Percentiles rank a stretch among this genome's conserved stretches.
Evolutionary conservation across 2,329 filamentous ascomycete species (phyloP).

Genomic region (Beauveria sp.): DNA sequence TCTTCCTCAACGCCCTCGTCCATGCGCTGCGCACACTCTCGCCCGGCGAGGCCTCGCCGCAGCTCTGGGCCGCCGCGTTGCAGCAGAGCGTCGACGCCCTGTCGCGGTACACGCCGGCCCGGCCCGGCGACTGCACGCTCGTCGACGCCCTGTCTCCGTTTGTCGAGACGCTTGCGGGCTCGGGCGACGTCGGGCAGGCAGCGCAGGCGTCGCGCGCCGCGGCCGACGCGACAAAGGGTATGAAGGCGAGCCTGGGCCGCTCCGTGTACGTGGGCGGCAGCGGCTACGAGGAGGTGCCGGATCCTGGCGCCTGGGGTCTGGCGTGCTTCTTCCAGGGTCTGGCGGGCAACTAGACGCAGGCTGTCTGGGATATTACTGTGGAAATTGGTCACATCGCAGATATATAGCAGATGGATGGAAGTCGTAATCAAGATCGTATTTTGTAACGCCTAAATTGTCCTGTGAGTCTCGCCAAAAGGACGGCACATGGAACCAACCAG

Average conservation of each 20-base stretch:
- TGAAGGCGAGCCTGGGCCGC: conserved; percentile 77
- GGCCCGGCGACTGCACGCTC: conserved; percentile 81
- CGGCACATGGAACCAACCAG: conserved; percentile 22
- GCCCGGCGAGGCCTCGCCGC: conserved; percentile 27
- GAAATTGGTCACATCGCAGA: neutral
- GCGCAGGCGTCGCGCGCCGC: conserved; percentile 68
- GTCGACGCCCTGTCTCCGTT: conserved; percentile 89
- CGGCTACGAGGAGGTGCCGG: conserved; percentile 41
- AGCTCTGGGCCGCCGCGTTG: conserved; percentile 57
- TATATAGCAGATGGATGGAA: neutral
- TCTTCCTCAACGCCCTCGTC: conserved; percentile 82
- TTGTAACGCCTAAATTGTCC: conserved; percentile 31
- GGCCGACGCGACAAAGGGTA: conserved; percentile 79
- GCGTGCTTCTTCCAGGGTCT: conserved; percentile 76
- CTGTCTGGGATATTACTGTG: no score
- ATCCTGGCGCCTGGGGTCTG: conserved; percentile 65
- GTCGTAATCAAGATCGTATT: conserved; percentile 14
- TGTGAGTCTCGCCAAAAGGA: conserved; percentile 23
- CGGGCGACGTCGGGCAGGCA: conserved; percentile 62
- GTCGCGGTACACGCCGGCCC: conserved; percentile 79
- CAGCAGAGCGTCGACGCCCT: conserved; percentile 63
- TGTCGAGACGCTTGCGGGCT: conserved; percentile 59
- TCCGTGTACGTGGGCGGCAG: conserved; percentile 38
- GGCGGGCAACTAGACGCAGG: conserved; percentile 33
- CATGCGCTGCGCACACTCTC: conserved; percentile 45